These are phyloP conservation scores for Paracamarosporium sp. DNA, from an alignment of 2,329 filamentous ascomycete genomes.

Conservation along the genomic window DNA sequence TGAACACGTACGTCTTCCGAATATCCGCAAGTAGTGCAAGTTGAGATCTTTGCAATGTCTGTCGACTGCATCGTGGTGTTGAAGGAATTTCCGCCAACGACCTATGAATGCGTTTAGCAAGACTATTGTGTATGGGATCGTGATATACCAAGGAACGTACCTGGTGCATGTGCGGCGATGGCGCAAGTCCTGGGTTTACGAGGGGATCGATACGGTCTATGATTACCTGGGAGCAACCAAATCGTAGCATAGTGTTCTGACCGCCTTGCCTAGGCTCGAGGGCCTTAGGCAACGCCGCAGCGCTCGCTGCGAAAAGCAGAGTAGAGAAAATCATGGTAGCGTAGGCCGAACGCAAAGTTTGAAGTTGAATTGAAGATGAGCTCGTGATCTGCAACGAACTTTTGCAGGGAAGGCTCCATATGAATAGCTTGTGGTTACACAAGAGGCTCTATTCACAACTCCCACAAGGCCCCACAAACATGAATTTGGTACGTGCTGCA, in stretches of 20 bases:
- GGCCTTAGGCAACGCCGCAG: neutral
- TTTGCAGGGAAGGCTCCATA: neutral
- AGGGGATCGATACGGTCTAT: slow-evolving; percentile 41
- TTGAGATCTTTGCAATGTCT: slow-evolving; percentile 38
- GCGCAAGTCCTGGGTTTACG: slow-evolving; percentile 44
- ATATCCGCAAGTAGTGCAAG: slow-evolving; percentile 54
- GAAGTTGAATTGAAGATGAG: neutral
- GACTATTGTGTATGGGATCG: no score
- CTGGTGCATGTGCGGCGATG: slow-evolving; percentile 48
- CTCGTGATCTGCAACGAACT: neutral
- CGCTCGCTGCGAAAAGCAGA: slow-evolving; percentile 6
- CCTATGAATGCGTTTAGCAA: neutral
- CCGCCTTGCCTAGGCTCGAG: slow-evolving; percentile 7
- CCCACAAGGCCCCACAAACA: slow-evolving; percentile 8
- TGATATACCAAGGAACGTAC: slow-evolving; percentile 15
- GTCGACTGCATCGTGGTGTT: slow-evolving; percentile 51
- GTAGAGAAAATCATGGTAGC: slow-evolving; percentile 1
- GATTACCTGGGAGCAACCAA: slow-evolving; percentile 38
- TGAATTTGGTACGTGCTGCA: neutral
- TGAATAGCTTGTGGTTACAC: neutral
- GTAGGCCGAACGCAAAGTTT: neutral
- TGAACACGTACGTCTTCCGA: slow-evolving; percentile 43
- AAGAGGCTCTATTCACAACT: neutral
- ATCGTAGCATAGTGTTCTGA: slow-evolving; percentile 36
- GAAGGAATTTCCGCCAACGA: slow-evolving; percentile 49